Conservation (phyloP, 1,139 yeast species). For the Suhomyces terraborum region DNA sequence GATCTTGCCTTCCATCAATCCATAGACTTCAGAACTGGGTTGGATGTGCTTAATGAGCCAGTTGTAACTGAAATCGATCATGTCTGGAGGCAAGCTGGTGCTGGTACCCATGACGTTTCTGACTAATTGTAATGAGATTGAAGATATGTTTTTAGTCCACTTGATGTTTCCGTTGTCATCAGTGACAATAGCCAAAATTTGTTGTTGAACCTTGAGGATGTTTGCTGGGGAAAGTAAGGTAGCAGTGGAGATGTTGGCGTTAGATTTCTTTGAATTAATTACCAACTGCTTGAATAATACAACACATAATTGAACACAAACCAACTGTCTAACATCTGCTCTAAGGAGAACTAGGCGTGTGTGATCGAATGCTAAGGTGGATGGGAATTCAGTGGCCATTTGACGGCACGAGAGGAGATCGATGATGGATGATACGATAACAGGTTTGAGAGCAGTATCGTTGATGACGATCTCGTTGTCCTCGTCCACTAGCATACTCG, state of each 20-base stretch:
- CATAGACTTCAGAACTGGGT: conserved; percentile 78
- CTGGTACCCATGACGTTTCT: conserved; percentile 36
- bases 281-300: conserved; percentile 73
- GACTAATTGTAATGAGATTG: conserved; percentile 72
- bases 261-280: conserved; percentile 34
- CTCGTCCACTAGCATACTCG: conserved; percentile 15
- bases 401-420: conserved; percentile 73
- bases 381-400: conserved; percentile 83
- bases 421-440: conserved; percentile 53
- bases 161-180: conserved; percentile 86
- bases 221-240: conserved; percentile 29
- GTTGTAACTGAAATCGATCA: conserved; percentile 67
- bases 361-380: conserved; percentile 85
- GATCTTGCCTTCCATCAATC: conserved; percentile 69
- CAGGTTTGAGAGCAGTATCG: conserved; percentile 32
- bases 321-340: conserved; percentile 84
- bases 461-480: conserved; percentile 16
- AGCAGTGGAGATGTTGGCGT: conserved; percentile 17
- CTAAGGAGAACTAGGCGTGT: conserved; percentile 74
- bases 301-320: conserved; percentile 74
- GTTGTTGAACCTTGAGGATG: conserved; percentile 47
- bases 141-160: conserved; percentile 83
- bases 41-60: conserved; percentile 88
- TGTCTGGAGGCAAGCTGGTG: conserved; percentile 35
- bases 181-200: conserved; percentile 75